phyloP scores from a whole-genome alignment of 2,329 filamentous ascomycete species.

The Curvularia verruculosa region DNA sequence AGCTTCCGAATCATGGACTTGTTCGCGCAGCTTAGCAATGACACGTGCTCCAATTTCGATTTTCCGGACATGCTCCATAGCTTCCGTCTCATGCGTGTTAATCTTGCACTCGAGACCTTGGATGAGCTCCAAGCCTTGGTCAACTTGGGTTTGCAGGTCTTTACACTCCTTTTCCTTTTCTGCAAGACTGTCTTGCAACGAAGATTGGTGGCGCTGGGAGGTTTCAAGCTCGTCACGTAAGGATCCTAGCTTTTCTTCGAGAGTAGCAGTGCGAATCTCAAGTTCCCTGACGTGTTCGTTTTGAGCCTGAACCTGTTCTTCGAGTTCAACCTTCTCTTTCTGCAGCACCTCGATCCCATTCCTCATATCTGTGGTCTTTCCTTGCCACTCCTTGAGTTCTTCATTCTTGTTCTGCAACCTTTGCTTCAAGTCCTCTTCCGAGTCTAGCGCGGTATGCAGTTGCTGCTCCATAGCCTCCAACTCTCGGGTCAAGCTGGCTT shows the following conservation, averaged over 20 bases:
- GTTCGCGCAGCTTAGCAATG: conserved; percentile 32
- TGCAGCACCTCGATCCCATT: conserved; percentile 31
- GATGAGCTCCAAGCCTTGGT: conserved; percentile 31
- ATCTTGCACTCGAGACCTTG: conserved; percentile 32
- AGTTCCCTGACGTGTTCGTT: conserved; percentile 29
- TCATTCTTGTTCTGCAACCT: conserved; percentile 34
- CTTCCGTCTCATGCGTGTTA: conserved; percentile 25
- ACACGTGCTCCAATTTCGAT: conserved; percentile 30
- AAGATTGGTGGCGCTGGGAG: conserved; percentile 30
- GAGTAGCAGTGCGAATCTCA: conserved; percentile 24
- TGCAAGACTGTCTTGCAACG: conserved; percentile 29
- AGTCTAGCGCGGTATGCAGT: conserved; percentile 24
- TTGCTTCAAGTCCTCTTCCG: conserved; percentile 29
- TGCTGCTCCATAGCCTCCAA: conserved; percentile 32
- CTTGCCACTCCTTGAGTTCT: conserved; percentile 38
- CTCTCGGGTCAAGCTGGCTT: conserved; percentile 26
- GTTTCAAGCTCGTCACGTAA: conserved; percentile 29
- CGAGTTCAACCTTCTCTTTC: conserved; percentile 31
- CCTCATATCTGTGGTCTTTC: conserved; percentile 20
- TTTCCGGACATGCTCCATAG: conserved; percentile 33
- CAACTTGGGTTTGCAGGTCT: conserved; percentile 25
- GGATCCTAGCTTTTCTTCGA: conserved; percentile 30
- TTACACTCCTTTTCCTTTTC: conserved; percentile 29
- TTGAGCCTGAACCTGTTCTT: conserved; percentile 25
- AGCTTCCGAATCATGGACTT: conserved; percentile 30